Evolutionary conservation across 106 monocot genomes (phyloP).

Genomic region (Alisma plantagoaquatica): DNA sequence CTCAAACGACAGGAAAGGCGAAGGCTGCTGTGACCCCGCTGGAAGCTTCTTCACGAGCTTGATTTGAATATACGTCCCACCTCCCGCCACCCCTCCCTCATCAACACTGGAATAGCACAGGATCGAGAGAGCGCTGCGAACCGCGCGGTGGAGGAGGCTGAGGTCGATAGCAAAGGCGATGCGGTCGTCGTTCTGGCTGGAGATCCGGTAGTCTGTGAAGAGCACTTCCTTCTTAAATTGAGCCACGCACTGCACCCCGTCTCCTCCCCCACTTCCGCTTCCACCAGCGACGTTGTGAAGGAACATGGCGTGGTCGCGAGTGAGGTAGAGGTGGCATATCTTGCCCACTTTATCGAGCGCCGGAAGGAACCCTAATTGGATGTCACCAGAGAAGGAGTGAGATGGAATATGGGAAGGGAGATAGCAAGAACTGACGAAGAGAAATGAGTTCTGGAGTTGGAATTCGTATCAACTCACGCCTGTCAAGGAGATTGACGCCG

Average conservation of each 20-base stretch:
- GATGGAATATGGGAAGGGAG: constrained; percentile 11
- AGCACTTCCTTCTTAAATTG: constrained; percentile 72
- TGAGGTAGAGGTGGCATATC: constrained; percentile 74
- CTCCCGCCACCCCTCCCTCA: neutral
- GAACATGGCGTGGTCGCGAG: constrained; percentile 68
- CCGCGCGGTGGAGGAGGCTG: constrained; percentile 81
- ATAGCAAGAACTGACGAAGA: neutral
- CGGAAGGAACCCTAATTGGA: constrained; percentile 62
- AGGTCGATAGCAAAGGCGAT: constrained; percentile 79
- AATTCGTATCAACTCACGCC: constrained; percentile 29
- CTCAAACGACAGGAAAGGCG: constrained; percentile 88
- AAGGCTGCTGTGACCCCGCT: constrained; percentile 43
- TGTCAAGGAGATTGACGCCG: constrained; percentile 87
- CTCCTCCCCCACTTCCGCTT: constrained; percentile 24
- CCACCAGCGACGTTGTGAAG: constrained; percentile 71
- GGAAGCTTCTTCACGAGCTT: constrained; percentile 97
- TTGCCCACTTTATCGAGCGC: constrained; percentile 84
- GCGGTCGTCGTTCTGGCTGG: constrained; percentile 68
- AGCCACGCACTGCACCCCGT: constrained; percentile 77
- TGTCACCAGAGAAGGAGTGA: neutral
- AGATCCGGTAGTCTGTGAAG: constrained; percentile 80
- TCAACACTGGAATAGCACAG: constrained; percentile 34
- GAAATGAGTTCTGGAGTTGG: neutral
- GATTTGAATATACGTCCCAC: constrained; percentile 42
- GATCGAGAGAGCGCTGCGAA: constrained; percentile 80